phyloP scores from a whole-genome alignment of 2,329 filamentous ascomycete species.

The Aspergillus sp. region DNA sequence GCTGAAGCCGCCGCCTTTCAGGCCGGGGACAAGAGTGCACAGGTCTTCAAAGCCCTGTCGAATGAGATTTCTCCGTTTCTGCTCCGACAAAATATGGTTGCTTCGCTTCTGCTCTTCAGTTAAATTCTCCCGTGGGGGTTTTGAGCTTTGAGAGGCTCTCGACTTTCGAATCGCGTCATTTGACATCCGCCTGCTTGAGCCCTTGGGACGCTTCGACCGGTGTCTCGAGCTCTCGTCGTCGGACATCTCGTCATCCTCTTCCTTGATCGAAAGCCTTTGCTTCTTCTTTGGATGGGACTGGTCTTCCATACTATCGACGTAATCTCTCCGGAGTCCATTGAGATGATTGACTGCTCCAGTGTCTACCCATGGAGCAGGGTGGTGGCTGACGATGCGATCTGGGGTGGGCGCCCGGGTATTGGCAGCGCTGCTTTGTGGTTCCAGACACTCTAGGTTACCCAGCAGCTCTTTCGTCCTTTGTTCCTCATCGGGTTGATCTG shows the following conservation, averaged over 20 bases:
- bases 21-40: constrained; percentile 74
- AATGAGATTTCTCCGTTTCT: constrained; percentile 81
- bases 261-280: constrained; percentile 38
- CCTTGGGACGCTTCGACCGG: constrained; percentile 56
- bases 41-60: constrained; percentile 82
- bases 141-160: constrained; percentile 34
- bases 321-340: constrained; percentile 21
- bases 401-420: constrained; percentile 67
- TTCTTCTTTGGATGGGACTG: constrained; percentile 37
- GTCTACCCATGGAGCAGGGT: constrained; percentile 23
- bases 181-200: constrained; percentile 43
- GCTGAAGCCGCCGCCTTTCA: constrained; percentile 75
- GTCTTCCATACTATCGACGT: constrained; percentile 29
- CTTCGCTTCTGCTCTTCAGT: constrained; percentile 79
- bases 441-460: constrained; percentile 61
- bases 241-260: constrained; percentile 46
- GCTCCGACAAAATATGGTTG: constrained; percentile 86
- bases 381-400: constrained; percentile 29
- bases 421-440: constrained; percentile 61
- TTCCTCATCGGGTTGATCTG: constrained; percentile 62
- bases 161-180: constrained; percentile 43
- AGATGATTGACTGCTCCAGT: constrained; percentile 14
- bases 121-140: constrained; percentile 61
- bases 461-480: constrained; percentile 61
- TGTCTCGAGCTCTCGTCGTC: constrained; percentile 38